Conservation (phyloP, 306 rosid species). For the Rubus parviflorus region DNA sequence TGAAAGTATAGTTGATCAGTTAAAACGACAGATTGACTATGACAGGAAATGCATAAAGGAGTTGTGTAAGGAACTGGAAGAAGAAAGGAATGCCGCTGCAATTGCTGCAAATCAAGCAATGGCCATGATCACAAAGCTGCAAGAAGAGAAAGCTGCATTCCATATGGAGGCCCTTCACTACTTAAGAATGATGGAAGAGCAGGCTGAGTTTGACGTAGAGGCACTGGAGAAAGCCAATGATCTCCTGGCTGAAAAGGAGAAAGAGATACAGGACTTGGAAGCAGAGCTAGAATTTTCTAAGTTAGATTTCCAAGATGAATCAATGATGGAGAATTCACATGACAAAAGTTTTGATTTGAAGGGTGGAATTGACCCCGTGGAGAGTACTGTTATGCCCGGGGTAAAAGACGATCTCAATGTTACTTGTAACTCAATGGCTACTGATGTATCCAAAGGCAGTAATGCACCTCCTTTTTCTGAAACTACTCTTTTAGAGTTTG, state of each 20-base stretch:
- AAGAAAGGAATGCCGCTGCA: slow-evolving; percentile 81
- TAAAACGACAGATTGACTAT: slow-evolving; percentile 55
- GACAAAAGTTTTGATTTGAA: slow-evolving; percentile 31
- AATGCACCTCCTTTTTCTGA: slow-evolving; percentile 32
- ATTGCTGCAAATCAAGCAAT: slow-evolving; percentile 81
- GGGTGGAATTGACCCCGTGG: slow-evolving; percentile 28
- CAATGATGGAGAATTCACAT: slow-evolving; percentile 17
- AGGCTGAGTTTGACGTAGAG: slow-evolving; percentile 87
- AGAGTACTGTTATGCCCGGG: slow-evolving; percentile 27
- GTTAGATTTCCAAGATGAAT: slow-evolving; percentile 30
- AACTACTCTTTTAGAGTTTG: slow-evolving; percentile 50
- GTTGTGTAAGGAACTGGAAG: slow-evolving; percentile 71
- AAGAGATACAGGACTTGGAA: slow-evolving; percentile 77
- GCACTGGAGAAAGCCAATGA: slow-evolving; percentile 77
- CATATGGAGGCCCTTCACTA: slow-evolving; percentile 91
- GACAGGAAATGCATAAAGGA: slow-evolving; percentile 53
- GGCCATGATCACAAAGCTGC: slow-evolving; percentile 96
- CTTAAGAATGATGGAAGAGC: slow-evolving; percentile 96
- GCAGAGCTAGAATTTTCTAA: slow-evolving; percentile 66
- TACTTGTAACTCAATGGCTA: slow-evolving; percentile 27
- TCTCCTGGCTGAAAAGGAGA: slow-evolving; percentile 75
- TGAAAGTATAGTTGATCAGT: slow-evolving; percentile 44
- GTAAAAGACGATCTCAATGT: slow-evolving; percentile 15
- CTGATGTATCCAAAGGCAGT: slow-evolving; percentile 32
- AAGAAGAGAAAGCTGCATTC: slow-evolving; percentile 87